A percentile compares a stretch with the other conserved stretches of the same genome.
These are phyloP conservation scores for Mycena polygramma DNA, from an alignment of 768 basidiomycete genomes.

Conservation along the genomic window DNA sequence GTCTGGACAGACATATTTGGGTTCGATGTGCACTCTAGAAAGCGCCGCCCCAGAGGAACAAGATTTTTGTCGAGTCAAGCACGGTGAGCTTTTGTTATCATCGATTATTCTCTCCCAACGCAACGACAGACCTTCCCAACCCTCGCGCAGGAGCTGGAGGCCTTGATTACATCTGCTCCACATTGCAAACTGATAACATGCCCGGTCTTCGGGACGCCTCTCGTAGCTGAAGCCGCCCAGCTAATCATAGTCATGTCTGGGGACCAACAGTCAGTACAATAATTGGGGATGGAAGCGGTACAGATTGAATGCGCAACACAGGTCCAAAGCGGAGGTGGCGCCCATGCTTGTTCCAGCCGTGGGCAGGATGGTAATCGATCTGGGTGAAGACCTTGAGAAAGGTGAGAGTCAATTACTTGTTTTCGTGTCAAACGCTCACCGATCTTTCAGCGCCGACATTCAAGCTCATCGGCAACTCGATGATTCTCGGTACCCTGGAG, in stretches of 20 bases:
- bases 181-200: not conserved
- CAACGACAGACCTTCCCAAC: not conserved
- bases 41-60: not conserved
- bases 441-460: slow-evolving; percentile 66
- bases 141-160: not conserved
- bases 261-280: not conserved
- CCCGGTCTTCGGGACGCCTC: not conserved
- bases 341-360: not conserved
- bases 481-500: slow-evolving; percentile 82
- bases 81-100: not conserved
- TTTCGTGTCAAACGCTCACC: not conserved
- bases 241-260: slow-evolving; percentile 2
- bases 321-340: not conserved
- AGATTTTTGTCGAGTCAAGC: slow-evolving; percentile 3
- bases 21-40: not conserved
- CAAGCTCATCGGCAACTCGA: slow-evolving; percentile 78
- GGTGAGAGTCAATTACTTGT: not conserved
- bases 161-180: not conserved
- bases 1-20: not conserved
- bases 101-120: not conserved
- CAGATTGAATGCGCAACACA: not conserved
- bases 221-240: not conserved
- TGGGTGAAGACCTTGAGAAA: slow-evolving; percentile 1
- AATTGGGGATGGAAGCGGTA: not conserved
- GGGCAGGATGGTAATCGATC: slow-evolving; percentile 4